Evolutionary conservation across 305 asterid species (phyloP).

Genomic region (Lippia alba): DNA sequence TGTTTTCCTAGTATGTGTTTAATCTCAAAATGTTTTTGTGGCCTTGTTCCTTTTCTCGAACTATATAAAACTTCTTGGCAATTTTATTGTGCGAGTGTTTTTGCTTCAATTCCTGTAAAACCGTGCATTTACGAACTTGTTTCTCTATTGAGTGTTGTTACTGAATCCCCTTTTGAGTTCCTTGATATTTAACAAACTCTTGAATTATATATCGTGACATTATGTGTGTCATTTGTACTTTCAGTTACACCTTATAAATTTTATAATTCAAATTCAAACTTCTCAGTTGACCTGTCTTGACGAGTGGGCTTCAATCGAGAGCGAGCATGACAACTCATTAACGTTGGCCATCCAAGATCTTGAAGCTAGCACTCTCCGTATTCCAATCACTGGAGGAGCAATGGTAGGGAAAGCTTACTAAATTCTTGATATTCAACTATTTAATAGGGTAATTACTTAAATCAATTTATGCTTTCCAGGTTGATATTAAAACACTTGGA

Average conservation of each 20-base stretch:
- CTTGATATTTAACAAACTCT: not conserved
- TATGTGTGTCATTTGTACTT: constrained; percentile 4
- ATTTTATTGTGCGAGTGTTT: not conserved
- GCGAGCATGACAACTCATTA: constrained; percentile 67
- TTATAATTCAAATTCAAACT: constrained; percentile 32
- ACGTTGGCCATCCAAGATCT: constrained; percentile 69
- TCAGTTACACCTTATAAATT: not conserved
- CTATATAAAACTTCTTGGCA: constrained; percentile 3
- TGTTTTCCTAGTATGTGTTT: constrained; percentile 6
- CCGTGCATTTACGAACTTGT: not conserved
- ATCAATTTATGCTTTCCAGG: constrained; percentile 52
- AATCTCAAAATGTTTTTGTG: constrained; percentile 9
- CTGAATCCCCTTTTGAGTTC: not conserved
- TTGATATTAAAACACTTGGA: constrained; percentile 63
- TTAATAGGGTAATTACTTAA: constrained; percentile 17
- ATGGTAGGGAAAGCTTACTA: constrained; percentile 57
- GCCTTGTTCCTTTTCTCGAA: not conserved
- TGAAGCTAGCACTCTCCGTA: constrained; percentile 77
- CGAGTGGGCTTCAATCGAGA: constrained; percentile 80
- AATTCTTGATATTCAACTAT: constrained; percentile 25
- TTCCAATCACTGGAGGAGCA: constrained; percentile 85
- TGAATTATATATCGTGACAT: constrained; percentile 3
- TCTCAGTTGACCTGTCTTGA: constrained; percentile 68
- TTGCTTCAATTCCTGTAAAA: not conserved
- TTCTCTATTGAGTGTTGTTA: not conserved